Evolutionary conservation across 352 stramenopile species (phyloP).

Genomic region (Phytophthora nicotianae): DNA sequence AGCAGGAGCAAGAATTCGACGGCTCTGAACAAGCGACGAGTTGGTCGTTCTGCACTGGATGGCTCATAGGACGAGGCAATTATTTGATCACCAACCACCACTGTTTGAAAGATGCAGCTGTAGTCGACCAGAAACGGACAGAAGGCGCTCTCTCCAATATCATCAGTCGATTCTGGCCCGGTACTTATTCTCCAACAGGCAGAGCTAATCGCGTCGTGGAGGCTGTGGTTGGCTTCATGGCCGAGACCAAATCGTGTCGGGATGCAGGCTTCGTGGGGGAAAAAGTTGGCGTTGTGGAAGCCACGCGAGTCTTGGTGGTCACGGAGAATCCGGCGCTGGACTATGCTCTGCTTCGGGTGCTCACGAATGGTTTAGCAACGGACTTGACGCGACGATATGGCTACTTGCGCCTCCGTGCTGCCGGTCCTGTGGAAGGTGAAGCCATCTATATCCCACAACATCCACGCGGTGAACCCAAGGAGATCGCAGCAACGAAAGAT

Average conservation of each 20-base stretch:
- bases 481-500: slow-evolving; percentile 57
- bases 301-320: slow-evolving; percentile 44
- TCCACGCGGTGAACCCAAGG: slow-evolving; percentile 60
- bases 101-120: slow-evolving; percentile 46
- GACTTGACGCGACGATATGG: slow-evolving; percentile 55
- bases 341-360: slow-evolving; percentile 60
- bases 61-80: slow-evolving; percentile 60
- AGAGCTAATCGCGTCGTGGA: slow-evolving; percentile 25
- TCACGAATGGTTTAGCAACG: slow-evolving; percentile 29
- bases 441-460: slow-evolving; percentile 72
- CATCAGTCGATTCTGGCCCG: slow-evolving; percentile 11
- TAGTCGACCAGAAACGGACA: slow-evolving; percentile 5
- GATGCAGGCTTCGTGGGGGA: slow-evolving; percentile 37
- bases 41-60: slow-evolving; percentile 63
- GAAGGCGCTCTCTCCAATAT: slow-evolving; percentile 37
- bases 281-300: slow-evolving; percentile 48
- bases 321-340: slow-evolving; percentile 53
- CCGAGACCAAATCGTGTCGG: slow-evolving; percentile 53
- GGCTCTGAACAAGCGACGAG: slow-evolving; percentile 18
- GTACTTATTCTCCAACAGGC: slow-evolving; percentile 7
- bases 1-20: slow-evolving; percentile 9
- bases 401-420: slow-evolving; percentile 46
- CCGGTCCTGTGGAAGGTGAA: slow-evolving; percentile 54
- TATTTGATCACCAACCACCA: slow-evolving; percentile 76
- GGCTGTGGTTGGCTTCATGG: slow-evolving; percentile 60